Conservation (phyloP, 1,139 yeast genomes). For the Hyphopichia pseudoburtonii region DNA sequence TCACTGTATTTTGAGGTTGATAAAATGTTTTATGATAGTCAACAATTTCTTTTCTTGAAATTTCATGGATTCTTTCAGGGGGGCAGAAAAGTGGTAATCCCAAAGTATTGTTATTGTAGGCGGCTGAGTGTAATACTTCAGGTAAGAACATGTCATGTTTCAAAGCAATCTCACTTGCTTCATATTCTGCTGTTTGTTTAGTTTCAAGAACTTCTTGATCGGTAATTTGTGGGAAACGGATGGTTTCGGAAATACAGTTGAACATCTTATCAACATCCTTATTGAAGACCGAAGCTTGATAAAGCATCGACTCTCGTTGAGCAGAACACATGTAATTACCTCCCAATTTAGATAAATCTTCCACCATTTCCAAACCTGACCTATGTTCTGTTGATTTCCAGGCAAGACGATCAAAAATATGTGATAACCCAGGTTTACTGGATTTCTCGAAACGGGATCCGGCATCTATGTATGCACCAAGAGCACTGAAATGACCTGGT, state of each 20-base stretch:
- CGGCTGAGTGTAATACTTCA: slow-evolving; percentile 81
- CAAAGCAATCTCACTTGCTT: slow-evolving; percentile 74
- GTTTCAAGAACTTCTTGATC: slow-evolving; percentile 76
- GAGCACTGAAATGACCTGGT: slow-evolving; percentile 88
- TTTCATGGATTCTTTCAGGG: slow-evolving; percentile 56
- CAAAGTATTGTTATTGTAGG: slow-evolving; percentile 68
- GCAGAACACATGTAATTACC: slow-evolving; percentile 96
- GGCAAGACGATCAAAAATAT: slow-evolving; percentile 81
- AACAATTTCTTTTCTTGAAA: slow-evolving; percentile 53
- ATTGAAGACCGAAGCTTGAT: slow-evolving; percentile 93
- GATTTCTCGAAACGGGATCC: slow-evolving; percentile 81
- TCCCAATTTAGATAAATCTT: slow-evolving; percentile 74
- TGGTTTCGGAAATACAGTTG: slow-evolving; percentile 75
- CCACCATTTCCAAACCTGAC: slow-evolving; percentile 70
- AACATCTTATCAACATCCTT: slow-evolving; percentile 83
- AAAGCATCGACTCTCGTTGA: slow-evolving; percentile 86
- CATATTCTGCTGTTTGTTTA: slow-evolving; percentile 73
- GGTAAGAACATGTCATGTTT: slow-evolving; percentile 89
- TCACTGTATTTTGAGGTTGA: slow-evolving; percentile 79
- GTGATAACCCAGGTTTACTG: slow-evolving; percentile 68
- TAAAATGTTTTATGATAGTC: slow-evolving; percentile 68
- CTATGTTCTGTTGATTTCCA: slow-evolving; percentile 74
- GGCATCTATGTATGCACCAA: slow-evolving; percentile 87
- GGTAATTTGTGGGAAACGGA: slow-evolving; percentile 65
- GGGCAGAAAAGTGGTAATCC: slow-evolving; percentile 90